phyloP scores from a whole-genome alignment of 371 early-diverging fungal species.

The Smittium culicis region DNA sequence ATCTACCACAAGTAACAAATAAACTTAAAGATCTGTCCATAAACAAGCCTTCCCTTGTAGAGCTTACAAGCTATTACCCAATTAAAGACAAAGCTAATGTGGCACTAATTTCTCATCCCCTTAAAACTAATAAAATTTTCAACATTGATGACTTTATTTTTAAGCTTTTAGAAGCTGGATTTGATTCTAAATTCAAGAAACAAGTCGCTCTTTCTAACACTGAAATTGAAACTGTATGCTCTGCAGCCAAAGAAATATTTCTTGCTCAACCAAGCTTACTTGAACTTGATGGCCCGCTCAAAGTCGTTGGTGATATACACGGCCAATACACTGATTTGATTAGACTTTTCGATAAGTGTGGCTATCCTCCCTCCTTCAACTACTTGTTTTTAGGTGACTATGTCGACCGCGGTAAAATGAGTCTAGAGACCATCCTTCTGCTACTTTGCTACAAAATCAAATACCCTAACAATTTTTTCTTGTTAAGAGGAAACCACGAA shows the following conservation, averaged over 20 bases:
- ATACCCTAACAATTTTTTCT: conserved; percentile 91
- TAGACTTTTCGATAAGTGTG: conserved; percentile 83
- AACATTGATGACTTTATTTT: too few species aligned
- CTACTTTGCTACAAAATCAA: conserved; percentile 96
- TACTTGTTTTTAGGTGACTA: conserved; percentile 98
- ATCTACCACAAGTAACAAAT: too few species aligned
- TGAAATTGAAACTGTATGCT: conserved; percentile 82
- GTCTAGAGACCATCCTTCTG: conserved; percentile 86
- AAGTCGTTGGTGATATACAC: conserved; percentile 81
- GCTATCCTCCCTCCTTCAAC: conserved; percentile 77
- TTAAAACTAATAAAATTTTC: too few species aligned
- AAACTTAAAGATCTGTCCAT: too few species aligned
- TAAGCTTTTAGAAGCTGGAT: too few species aligned
- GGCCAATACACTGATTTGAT: conserved; percentile 88
- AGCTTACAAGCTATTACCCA: too few species aligned
- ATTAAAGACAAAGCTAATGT: too few species aligned
- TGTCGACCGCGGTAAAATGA: conserved; percentile 96
- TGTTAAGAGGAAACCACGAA: conserved; percentile 97
- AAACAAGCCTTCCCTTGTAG: too few species aligned
- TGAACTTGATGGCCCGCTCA: conserved; percentile 88
- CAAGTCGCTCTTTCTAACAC: conserved; percentile 56
- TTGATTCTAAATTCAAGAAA: conserved; percentile 44
- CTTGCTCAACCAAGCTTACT: conserved; percentile 81
- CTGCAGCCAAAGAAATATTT: conserved; percentile 80
- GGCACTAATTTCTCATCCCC: too few species aligned